Base-by-base conservation (phyloP, 257 asterid genomes). In the Capsicum baccatum region DNA sequence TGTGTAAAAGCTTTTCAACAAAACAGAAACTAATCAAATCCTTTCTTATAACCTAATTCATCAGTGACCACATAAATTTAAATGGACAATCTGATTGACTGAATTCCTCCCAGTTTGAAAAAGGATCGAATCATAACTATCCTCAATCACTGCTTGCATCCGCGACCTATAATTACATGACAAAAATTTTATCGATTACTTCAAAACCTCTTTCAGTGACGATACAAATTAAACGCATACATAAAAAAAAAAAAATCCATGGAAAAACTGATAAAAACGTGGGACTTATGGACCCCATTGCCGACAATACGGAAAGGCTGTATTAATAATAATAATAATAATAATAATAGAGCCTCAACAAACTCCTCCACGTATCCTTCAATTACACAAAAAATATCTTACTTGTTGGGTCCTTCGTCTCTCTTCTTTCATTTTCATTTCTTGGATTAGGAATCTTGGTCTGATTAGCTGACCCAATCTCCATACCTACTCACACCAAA, bases 401-500 rank as follows among this genome's bases (percentile, higher is more conserved):
- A 13, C 42, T 71, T 17, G 6, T 63, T 67, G 50, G 50, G 50
- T 7, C 50, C 52, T 47, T 11, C 57, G 2, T 70, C 4, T 73
- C 3, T 17, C 59, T 10, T 8, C 48, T 71, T n/a, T 71, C 58
- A 10, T 73, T 71, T 47, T 71, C 9, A 13, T 47, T 21, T 47
- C 58, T n/a, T 47, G 0, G 11, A 73, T 73, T 74, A 16, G 80
- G 44, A 74, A 74, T 74, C 59, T 73, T 19, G 42, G 80, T 74
- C 58, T 71, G 2, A 74, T 48, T 50, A 74, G 44, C 39, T 74
- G 19, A 74, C 80, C 80, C 42, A 50, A 74, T n/a, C 7, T 48
- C n/a, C 80, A 47, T 47, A 37, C 21, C 52, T 3, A 66, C 71
- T 66, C 11, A 35, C 74, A 66, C n/a, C 48, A 66, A 66, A 35